A percentile compares a stretch with the other conserved stretches of the same genome.
These are phyloP conservation scores for Tubosaeta sp. DNA, from an alignment of 768 basidiomycete species.

Conservation along the genomic window DNA sequence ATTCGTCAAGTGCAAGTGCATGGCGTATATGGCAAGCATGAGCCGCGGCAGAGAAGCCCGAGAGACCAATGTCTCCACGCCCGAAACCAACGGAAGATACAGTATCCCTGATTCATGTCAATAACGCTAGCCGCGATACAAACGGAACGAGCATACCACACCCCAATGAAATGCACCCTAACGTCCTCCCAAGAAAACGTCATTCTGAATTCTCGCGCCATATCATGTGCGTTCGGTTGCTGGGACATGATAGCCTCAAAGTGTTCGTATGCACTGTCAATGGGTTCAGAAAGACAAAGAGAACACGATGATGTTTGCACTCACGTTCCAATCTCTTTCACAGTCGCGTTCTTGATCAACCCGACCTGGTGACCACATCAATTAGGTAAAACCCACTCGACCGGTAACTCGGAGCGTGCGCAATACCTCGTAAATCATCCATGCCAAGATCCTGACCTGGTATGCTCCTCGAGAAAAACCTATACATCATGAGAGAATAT, in stretches of 20 bases:
- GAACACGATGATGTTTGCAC: background rate
- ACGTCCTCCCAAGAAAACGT: slow-evolving; percentile 42
- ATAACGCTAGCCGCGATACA: background rate
- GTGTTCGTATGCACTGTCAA: slow-evolving; percentile 14
- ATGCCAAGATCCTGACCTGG: slow-evolving; percentile 35
- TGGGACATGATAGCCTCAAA: slow-evolving; percentile 12
- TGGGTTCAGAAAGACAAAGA: background rate
- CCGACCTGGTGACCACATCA: slow-evolving; percentile 23
- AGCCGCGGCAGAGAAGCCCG: slow-evolving; percentile 52
- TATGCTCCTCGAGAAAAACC: slow-evolving; percentile 42
- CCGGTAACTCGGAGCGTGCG: background rate
- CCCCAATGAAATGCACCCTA: slow-evolving; percentile 46
- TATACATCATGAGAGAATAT: background rate
- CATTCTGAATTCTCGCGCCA: slow-evolving; percentile 34
- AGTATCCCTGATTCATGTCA: slow-evolving; percentile 46
- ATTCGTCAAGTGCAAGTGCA: slow-evolving; percentile 59
- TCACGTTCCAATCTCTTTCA: slow-evolving; percentile 25
- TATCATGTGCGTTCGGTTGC: slow-evolving; percentile 14
- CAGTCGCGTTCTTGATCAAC: slow-evolving; percentile 23
- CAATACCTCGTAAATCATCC: slow-evolving; percentile 34
- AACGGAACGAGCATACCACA: slow-evolving; percentile 35
- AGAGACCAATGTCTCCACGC: slow-evolving; percentile 40
- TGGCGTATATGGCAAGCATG: slow-evolving; percentile 58
- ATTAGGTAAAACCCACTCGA: background rate
- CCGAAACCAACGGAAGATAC: slow-evolving; percentile 59